These are phyloP conservation scores for Oryza brachyantha DNA, from an alignment of 176 grass and related monocot genomes.

Conservation along the genomic window DNA sequence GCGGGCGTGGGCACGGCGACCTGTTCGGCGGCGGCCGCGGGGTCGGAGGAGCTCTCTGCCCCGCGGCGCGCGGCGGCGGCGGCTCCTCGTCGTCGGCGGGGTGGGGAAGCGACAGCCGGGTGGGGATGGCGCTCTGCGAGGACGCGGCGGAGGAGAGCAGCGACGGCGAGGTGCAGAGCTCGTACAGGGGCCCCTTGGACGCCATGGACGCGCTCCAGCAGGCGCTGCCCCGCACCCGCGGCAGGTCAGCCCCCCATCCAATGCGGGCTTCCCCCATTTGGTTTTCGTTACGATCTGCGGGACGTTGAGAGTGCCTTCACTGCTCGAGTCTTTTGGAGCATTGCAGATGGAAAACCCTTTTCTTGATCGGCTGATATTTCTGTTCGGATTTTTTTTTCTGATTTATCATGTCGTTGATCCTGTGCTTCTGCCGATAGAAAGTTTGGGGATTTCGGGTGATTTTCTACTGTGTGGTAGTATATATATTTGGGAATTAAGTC, in stretches of 20 bases:
- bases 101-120: constrained; percentile 49
- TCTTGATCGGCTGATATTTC: background rate
- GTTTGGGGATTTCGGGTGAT: background rate
- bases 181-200: constrained; percentile 56
- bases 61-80: background rate
- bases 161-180: constrained; percentile 74
- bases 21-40: background rate
- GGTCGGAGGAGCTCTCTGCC: background rate
- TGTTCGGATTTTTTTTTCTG: background rate
- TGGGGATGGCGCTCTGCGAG: constrained; percentile 16
- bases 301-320: background rate
- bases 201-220: constrained; percentile 79
- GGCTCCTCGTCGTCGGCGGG: constrained; percentile 39
- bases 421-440: background rate
- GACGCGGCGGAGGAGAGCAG: constrained; percentile 39
- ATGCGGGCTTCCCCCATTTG: background rate
- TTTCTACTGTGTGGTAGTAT: background rate
- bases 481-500: background rate
- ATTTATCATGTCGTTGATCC: background rate
- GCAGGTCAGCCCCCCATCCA: constrained; percentile 43
- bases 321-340: background rate
- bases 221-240: constrained; percentile 36
- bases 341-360: background rate
- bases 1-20: constrained; percentile 2
- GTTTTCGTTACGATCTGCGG: background rate